Conservation (phyloP, 2,329 filamentous ascomycete genomes). For the Paecilomyces fulvus region DNA sequence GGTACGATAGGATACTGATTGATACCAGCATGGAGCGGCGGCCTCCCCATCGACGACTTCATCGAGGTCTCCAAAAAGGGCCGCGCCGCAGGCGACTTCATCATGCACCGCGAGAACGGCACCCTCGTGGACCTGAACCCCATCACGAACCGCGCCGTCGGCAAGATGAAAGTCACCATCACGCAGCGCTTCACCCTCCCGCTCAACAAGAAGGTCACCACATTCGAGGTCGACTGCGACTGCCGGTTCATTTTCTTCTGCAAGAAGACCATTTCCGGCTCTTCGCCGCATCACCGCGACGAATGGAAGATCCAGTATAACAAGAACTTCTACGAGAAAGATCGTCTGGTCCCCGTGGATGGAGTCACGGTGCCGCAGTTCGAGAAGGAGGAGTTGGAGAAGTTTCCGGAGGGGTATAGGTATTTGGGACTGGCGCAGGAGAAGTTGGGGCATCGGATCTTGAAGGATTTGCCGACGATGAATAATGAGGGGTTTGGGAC, state of each 20-base stretch:
- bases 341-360: conserved; percentile 42
- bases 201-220: background rate
- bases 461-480: conserved; percentile 26
- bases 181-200: conserved; percentile 30
- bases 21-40: conserved; percentile 39
- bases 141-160: conserved; percentile 35
- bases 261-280: conserved; percentile 17
- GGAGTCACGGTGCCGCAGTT: conserved; percentile 34
- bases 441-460: conserved; percentile 38
- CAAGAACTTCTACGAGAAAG: conserved; percentile 2
- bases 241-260: conserved; percentile 45
- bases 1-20: background rate
- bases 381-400: conserved; percentile 27
- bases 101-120: conserved; percentile 47
- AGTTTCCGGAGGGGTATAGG: conserved; percentile 39
- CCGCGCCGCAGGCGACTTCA: conserved; percentile 41
- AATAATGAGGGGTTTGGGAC: conserved; percentile 26
- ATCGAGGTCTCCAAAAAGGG: conserved; percentile 41
- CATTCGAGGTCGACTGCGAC: conserved; percentile 17
- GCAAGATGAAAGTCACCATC: conserved; percentile 49
- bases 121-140: conserved; percentile 39
- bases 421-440: conserved; percentile 42
- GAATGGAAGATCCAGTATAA: conserved; percentile 1
- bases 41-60: conserved; percentile 36
- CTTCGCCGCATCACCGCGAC: conserved; percentile 30